Evolutionary conservation across 805 yeast genomes (phyloP).

Genomic region (Teunomyces panamensis): DNA sequence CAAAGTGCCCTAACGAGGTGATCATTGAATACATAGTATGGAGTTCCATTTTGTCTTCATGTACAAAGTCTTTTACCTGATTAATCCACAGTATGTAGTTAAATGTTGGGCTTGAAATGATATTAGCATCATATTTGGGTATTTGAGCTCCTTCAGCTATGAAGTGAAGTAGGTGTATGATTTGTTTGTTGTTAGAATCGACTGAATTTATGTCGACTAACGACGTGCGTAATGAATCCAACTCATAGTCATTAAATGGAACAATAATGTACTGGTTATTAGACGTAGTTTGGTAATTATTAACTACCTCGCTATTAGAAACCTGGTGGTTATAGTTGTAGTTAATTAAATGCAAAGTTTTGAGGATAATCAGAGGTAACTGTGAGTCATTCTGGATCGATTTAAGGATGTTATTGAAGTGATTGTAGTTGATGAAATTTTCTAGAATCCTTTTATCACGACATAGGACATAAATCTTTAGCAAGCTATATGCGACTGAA

Average conservation of each 20-base stretch:
- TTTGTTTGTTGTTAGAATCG: slow-evolving; percentile 3
- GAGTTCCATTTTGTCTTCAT: slow-evolving; percentile 8
- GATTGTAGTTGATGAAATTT: slow-evolving; percentile 18
- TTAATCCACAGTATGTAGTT: slow-evolving; percentile 21
- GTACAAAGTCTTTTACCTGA: slow-evolving; percentile 12
- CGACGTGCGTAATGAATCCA: slow-evolving; percentile 13
- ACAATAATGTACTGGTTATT: slow-evolving; percentile 9
- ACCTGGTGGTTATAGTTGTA: slow-evolving; percentile 13
- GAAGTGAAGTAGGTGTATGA: not conserved
- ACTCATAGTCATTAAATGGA: slow-evolving; percentile 18
- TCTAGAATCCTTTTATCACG: slow-evolving; percentile 15
- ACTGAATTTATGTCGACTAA: slow-evolving; percentile 1
- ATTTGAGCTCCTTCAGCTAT: not conserved
- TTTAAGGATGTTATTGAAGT: slow-evolving; percentile 12
- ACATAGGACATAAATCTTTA: slow-evolving; percentile 24
- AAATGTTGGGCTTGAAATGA: slow-evolving; percentile 5
- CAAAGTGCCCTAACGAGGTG: slow-evolving; percentile 39
- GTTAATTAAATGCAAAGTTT: slow-evolving; percentile 22
- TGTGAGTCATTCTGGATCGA: not conserved
- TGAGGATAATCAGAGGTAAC: slow-evolving; percentile 15
- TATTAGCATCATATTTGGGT: not conserved
- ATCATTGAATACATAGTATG: slow-evolving; percentile 26
- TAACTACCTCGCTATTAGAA: slow-evolving; percentile 8
- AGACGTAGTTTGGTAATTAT: slow-evolving; percentile 9
- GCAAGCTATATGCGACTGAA: slow-evolving; percentile 18